Evolutionary conservation across 352 stramenopile genomes (phyloP), one percentile per base, ranked within the genome.

Genomic region (Phytophthora boehmeriae): DNA sequence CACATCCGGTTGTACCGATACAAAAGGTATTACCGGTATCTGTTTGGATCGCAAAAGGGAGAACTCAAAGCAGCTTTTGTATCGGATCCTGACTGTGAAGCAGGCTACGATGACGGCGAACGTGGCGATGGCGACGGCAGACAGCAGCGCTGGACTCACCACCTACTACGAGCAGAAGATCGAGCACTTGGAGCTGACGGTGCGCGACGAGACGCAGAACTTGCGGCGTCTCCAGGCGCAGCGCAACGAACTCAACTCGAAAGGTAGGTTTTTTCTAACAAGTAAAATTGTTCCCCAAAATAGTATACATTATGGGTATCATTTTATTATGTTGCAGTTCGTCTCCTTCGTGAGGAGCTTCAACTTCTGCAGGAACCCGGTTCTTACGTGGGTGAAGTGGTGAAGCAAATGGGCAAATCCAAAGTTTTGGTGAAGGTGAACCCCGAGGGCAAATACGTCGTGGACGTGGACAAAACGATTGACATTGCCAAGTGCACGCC

Each of bases 351-450:
- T 38, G 98, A 99, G 59, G 98, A 99, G 83, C 84, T 99, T 32
- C 90, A 99, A 71, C 81, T 99, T 74, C 83, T 99, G 28, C 97
- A 99, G 75, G 97, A 99, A 70, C 97, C 97, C 0, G 97, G 97
- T 19, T 98, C 89, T 46, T 99, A 99, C 57, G 97, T 99, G 35
- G 97, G 97, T 54, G 97, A 99, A 75, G 97, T 99, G 36, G 96
- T 99, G 16, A 99, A 99, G 83, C 90, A 98, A 66, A 99, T 99
- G 97, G 96, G 97, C 64, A 99, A 99, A 83, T 98, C 97, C 57
- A 99, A 99, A 72, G 97, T 99, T 22, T 80, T 99, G 19, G 98
- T 99, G 14, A 99, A 99, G 90, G 86, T 98, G 41, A 97, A 99
- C 71, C 97, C 97, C 0, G 98, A 99, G 76, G 97, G 97, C 55